Base-by-base conservation (phyloP, 805 yeast genomes). In the Middelhovenomyces tepae region DNA sequence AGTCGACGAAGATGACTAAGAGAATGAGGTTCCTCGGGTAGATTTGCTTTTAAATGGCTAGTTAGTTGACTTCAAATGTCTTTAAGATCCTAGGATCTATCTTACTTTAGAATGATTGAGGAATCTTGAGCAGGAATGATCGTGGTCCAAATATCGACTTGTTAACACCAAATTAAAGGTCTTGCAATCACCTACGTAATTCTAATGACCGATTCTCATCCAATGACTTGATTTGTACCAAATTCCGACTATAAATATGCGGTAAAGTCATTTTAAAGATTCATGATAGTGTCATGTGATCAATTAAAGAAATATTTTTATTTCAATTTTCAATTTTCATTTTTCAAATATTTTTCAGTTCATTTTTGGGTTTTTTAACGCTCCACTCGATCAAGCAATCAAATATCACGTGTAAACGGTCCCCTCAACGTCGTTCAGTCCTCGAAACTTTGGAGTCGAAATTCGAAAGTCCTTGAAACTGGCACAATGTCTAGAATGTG, bases 1-100 rank as follows among this genome's bases (percentile, higher is more conserved):
- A 57, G 41, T 16, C 66, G 44, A 16, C 60, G 46, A 24, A 61
- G 38, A 37, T 61, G 67, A 15, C 44, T 48, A 16, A 61, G 42
- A 7, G 50, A 44, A 24, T 39, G 43, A 1, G 51, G 48, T 8
- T 55, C 63, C 19, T 40, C 44, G 4, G 63, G 63, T 4, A 55
- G 40, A 2, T 37, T 31, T n/a, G 38, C 39, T 34, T 52, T 56
- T 17, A 60, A 27, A 17, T 41, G 41, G 16, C 52, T 48, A 19
- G 18, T 18, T 16, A 21, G 23, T 4, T 10, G 16, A 10, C 2
- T n/a, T 16, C 16, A 10, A 13, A 11, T 10, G n/a, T n/a, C n/a
- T n/a, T n/a, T n/a, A n/a, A n/a, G n/a, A n/a, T n/a, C n/a, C n/a
- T n/a, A n/a, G n/a, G n/a, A n/a, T n/a, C n/a, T n/a, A n/a, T 31